phyloP scores from a whole-genome alignment of 2,329 filamentous ascomycete species.

The Nemania serpens region DNA sequence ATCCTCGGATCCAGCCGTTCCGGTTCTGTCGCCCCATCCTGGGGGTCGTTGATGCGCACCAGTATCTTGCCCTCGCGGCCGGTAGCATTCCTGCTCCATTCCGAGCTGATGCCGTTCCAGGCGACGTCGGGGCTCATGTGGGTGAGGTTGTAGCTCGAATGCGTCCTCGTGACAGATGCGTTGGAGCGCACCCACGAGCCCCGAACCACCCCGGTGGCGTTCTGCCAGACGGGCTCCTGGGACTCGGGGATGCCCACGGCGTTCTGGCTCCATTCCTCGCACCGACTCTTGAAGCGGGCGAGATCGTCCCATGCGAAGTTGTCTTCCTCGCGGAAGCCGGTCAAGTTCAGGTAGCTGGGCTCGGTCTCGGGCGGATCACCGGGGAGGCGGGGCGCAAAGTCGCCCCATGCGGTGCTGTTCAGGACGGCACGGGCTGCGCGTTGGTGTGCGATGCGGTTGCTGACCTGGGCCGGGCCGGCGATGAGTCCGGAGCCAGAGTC shows the following conservation, averaged over 20 bases:
- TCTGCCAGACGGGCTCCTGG: constrained; percentile 67
- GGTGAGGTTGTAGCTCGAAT: constrained; percentile 65
- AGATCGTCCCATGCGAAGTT: constrained; percentile 80
- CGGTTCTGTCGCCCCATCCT: constrained; percentile 49
- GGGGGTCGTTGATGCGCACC: constrained; percentile 66
- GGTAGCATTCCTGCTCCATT: constrained; percentile 82
- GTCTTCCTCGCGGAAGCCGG: constrained; percentile 76
- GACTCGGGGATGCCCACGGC: constrained; percentile 50
- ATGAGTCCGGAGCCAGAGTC: constrained; percentile 50
- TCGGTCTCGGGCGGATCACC: constrained; percentile 38
- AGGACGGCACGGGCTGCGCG: constrained; percentile 57
- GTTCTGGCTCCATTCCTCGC: constrained; percentile 63
- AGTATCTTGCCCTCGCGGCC: constrained; percentile 71
- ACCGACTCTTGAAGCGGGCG: constrained; percentile 66
- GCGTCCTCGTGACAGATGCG: constrained; percentile 52
- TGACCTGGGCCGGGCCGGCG: constrained; percentile 47
- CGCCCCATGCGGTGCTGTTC: constrained; percentile 62
- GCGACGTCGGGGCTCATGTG: constrained; percentile 66
- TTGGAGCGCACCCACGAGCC: constrained; percentile 74
- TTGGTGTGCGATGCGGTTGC: constrained; percentile 56
- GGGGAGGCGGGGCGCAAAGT: constrained; percentile 55
- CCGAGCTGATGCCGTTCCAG: constrained; percentile 62
- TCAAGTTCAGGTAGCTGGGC: constrained; percentile 67
- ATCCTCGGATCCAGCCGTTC: constrained; percentile 45
- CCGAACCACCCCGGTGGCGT: constrained; percentile 75